These are phyloP conservation scores for Alternaria atra DNA, from an alignment of 2,329 filamentous ascomycete species.

Conservation along the genomic window DNA sequence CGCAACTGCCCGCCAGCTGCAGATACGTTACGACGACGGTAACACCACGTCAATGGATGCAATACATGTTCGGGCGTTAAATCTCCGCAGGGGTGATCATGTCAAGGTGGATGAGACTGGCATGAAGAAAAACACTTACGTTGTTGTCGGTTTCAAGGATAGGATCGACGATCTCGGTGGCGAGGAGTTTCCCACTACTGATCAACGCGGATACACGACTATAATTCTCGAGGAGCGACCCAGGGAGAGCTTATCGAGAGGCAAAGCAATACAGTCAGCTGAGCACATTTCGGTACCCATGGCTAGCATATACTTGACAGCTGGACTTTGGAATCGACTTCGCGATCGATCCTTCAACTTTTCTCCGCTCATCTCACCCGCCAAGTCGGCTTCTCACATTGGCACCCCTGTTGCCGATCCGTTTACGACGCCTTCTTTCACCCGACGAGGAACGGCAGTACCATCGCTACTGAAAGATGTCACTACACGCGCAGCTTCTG, in stretches of 20 bases:
- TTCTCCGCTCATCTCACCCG: constrained; percentile 26
- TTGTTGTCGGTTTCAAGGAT: constrained; percentile 56
- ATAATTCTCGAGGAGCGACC: constrained; percentile 53
- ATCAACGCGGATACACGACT: constrained; percentile 53
- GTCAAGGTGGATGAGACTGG: constrained; percentile 58
- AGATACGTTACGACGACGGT: constrained; percentile 60
- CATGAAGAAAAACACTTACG: constrained; percentile 57
- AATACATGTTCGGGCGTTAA: constrained; percentile 52
- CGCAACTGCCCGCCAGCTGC: constrained; percentile 54
- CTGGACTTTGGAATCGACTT: constrained; percentile 54
- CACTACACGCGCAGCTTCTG: constrained; percentile 38
- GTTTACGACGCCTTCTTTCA: constrained; percentile 60
- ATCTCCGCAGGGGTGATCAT: constrained; percentile 56
- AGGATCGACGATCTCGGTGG: constrained; percentile 33
- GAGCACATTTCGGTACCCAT: constrained; percentile 53
- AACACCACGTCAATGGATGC: constrained; percentile 54
- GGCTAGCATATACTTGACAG: constrained; percentile 55
- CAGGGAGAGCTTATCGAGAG: constrained; percentile 48
- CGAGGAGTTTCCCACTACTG: constrained; percentile 50
- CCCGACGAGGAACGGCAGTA: constrained; percentile 51
- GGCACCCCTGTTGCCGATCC: constrained; percentile 44
- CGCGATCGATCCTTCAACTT: constrained; percentile 50
- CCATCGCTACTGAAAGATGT: constrained; percentile 40
- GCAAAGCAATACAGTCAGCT: constrained; percentile 16
- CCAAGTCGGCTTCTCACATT: constrained; percentile 29